Conservation (phyloP, 2,329 filamentous ascomycete species). For the Aspergillus sp. region DNA sequence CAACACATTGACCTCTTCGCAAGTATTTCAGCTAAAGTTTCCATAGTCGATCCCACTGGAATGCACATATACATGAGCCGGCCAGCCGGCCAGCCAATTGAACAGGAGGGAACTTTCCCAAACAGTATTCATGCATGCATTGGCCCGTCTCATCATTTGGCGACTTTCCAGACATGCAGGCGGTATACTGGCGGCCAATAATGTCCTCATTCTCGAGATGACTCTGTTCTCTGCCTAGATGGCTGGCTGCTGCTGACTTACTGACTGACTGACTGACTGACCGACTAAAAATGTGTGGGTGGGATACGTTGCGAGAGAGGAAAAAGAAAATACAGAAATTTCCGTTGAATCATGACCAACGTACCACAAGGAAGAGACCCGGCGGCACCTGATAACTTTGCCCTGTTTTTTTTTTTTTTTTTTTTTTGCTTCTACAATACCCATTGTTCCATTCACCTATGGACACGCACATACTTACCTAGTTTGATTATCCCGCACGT, state of each 20-base stretch:
- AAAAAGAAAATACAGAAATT: neutral
- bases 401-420: too few species aligned
- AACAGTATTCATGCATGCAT: slow-evolving; percentile 1
- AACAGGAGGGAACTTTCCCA: neutral
- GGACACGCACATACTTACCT: neutral
- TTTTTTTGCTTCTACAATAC: neutral
- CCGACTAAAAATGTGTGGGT: too few species aligned
- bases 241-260: neutral
- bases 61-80: slow-evolving; percentile 8
- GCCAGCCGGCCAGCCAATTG: neutral
- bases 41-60: slow-evolving; percentile 7
- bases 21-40: slow-evolving; percentile 2
- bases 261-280: neutral
- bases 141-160: neutral
- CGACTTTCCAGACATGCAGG: neutral
- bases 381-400: neutral
- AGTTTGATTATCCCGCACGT: slow-evolving; percentile 10
- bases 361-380: neutral
- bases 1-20: neutral
- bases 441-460: neutral
- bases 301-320: neutral
- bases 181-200: neutral
- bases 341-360: neutral
- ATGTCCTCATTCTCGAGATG: neutral
- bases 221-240: neutral